Conservation (phyloP, 2,329 filamentous ascomycete genomes). For the Phyllosticta citriasiana region DNA sequence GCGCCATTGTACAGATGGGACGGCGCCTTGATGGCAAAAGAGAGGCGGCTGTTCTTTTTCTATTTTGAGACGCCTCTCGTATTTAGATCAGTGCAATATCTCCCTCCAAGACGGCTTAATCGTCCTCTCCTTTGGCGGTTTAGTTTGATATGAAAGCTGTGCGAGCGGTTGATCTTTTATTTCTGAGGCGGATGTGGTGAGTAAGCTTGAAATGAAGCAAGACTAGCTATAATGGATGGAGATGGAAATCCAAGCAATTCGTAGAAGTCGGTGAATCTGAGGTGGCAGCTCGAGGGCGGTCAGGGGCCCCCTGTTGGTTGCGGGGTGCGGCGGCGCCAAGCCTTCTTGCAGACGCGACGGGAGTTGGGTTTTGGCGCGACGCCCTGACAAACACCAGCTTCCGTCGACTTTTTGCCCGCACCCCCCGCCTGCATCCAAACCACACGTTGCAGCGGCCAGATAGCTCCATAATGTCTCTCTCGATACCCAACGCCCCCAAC, state of each 20-base stretch:
- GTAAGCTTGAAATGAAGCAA: not conserved
- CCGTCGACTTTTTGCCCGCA: conserved; percentile 4
- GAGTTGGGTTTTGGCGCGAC: conserved; percentile 2
- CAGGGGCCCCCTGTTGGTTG: not conserved
- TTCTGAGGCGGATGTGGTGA: not conserved
- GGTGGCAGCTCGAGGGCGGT: not conserved
- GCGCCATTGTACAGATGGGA: not conserved
- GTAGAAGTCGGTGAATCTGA: not conserved
- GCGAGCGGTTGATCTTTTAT: not conserved
- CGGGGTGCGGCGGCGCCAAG: not conserved
- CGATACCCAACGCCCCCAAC: conserved; percentile 90
- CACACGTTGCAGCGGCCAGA: not conserved
- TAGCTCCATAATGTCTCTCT: conserved; percentile 67
- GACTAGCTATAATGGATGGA: not conserved
- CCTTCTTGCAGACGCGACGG: not conserved
- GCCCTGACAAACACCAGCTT: not conserved
- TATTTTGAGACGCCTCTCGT: not conserved
- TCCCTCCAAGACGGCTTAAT: not conserved
- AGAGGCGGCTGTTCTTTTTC: not conserved
- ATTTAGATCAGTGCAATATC: not conserved
- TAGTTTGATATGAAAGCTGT: not conserved
- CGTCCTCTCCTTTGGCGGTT: not conserved
- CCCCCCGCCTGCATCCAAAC: not conserved
- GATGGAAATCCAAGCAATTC: not conserved
- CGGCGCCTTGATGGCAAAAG: not conserved